These are phyloP conservation scores for Vaccinium vitisidaea DNA, from an alignment of 148 eudicot species.

Conservation along the genomic window DNA sequence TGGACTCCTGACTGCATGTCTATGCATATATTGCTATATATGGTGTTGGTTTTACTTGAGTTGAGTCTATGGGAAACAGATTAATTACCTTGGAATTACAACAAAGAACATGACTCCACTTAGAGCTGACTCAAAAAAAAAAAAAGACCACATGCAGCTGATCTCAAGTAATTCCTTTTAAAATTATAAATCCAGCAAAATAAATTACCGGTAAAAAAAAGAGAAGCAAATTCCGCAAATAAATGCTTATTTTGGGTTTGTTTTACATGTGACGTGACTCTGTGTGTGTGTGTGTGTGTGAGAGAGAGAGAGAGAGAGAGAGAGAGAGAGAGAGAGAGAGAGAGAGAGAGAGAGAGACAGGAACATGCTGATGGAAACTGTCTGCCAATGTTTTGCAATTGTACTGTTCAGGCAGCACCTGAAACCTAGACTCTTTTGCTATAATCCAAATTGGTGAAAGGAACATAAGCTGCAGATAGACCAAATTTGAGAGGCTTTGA, in stretches of 20 bases:
- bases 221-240: background rate
- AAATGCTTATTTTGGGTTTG: background rate
- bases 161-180: background rate
- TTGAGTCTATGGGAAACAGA: background rate
- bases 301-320: background rate
- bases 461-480: constrained; percentile 4
- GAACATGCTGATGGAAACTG: background rate
- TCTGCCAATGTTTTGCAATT: constrained; percentile 6
- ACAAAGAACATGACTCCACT: background rate
- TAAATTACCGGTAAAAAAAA: background rate
- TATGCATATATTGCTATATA: background rate
- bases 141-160: background rate
- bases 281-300: background rate
- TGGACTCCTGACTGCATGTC: background rate
- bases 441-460: constrained; percentile 9
- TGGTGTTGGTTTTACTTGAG: background rate
- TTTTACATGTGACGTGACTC: background rate
- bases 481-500: constrained; percentile 26
- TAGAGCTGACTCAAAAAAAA: background rate
- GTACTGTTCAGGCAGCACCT: constrained; percentile 22
- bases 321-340: constrained; percentile 6
- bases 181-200: background rate
- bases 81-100: background rate
- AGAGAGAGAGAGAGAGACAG: background rate
- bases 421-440: constrained; percentile 15